Conservation (phyloP, 129 eudicot genomes). For the Flaveria sonorensis region DNA sequence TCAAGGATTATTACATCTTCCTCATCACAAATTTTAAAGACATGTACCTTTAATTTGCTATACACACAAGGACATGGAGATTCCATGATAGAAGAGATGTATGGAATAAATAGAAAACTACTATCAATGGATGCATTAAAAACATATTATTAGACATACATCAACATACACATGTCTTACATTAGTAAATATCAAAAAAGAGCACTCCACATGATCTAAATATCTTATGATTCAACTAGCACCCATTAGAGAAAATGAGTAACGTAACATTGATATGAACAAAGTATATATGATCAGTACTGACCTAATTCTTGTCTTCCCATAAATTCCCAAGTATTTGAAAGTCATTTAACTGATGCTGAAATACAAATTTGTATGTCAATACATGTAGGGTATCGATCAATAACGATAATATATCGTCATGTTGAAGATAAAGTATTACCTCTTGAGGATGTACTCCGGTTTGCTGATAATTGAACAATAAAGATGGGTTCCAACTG, state of each 20-base stretch:
- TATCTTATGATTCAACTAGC: slow-evolving; percentile 13
- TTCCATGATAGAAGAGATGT: slow-evolving; percentile 12
- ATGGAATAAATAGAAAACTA: background rate
- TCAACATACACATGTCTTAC: slow-evolving; percentile 16
- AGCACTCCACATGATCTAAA: background rate
- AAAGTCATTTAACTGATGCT: slow-evolving; percentile 41
- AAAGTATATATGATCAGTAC: background rate
- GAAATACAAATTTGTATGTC: slow-evolving; percentile 37
- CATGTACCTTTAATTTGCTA: background rate
- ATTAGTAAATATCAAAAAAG: background rate
- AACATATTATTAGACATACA: slow-evolving; percentile 1
- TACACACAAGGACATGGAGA: background rate
- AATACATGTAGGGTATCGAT: background rate
- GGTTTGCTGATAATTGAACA: slow-evolving; percentile 35
- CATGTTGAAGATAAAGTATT: background rate
- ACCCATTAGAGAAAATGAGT: background rate
- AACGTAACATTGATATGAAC: background rate
- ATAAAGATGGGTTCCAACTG: slow-evolving; percentile 38
- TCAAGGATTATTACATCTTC: slow-evolving; percentile 21
- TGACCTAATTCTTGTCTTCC: slow-evolving; percentile 31
- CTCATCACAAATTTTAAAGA: slow-evolving; percentile 21
- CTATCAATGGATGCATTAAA: background rate
- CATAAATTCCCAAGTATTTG: slow-evolving; percentile 34
- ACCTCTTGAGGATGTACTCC: slow-evolving; percentile 42
- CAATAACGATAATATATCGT: too few relatives aligned